phyloP scores from a whole-genome alignment of 2,329 filamentous ascomycete genomes.

The Tympanopsis confertula region DNA sequence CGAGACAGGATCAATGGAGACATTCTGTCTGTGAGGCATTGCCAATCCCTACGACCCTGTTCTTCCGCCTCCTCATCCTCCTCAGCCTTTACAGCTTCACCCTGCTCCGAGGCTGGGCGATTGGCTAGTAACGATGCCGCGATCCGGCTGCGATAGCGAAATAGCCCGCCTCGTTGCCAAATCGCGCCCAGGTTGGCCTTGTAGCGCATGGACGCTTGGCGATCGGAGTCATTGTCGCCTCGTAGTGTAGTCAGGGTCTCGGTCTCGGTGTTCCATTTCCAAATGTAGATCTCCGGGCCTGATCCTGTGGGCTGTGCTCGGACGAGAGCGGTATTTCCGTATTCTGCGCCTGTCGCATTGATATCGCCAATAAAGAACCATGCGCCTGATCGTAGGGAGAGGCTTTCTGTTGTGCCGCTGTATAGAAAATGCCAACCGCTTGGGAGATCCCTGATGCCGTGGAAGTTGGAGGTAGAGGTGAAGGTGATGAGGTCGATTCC shows the following conservation, averaged over 20 bases:
- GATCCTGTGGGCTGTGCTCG: conserved; percentile 2
- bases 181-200: conserved; percentile 42
- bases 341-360: background rate
- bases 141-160: conserved; percentile 23
- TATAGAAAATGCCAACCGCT: conserved; percentile 50
- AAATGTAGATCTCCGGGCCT: conserved; percentile 31
- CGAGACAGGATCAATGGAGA: conserved; percentile 33
- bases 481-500: conserved; percentile 46
- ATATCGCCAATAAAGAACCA: conserved; percentile 40
- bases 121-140: conserved; percentile 29
- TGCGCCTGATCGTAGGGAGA: conserved; percentile 47
- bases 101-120: conserved; percentile 16
- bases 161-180: conserved; percentile 35
- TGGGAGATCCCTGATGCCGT: conserved; percentile 46
- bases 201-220: conserved; percentile 34
- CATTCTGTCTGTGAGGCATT: conserved; percentile 34
- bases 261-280: conserved; percentile 35
- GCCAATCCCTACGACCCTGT: conserved; percentile 39
- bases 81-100: conserved; percentile 1
- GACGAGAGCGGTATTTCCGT: background rate
- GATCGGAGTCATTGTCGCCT: conserved; percentile 16
- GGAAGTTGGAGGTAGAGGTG: conserved; percentile 47
- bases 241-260: conserved; percentile 21
- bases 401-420: conserved; percentile 40
- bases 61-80: conserved; percentile 14